Percentiles rank a stretch among this genome's conserved stretches.
phyloP scores from a whole-genome alignment of 495 filamentous ascomycete species.

The Letharia lupina region DNA sequence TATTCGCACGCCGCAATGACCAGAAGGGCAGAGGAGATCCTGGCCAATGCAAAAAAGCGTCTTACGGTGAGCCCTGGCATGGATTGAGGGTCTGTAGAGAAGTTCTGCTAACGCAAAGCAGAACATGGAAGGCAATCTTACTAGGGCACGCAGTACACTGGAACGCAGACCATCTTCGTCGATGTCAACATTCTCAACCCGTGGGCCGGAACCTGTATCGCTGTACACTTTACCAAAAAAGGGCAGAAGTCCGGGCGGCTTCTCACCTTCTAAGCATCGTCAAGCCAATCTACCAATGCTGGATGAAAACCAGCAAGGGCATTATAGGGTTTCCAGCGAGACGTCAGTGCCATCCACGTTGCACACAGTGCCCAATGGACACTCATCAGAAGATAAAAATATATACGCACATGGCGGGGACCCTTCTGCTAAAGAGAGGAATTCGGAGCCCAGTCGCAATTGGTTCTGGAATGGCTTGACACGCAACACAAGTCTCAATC shows the following conservation, averaged over 20 bases:
- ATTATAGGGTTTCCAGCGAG: slow-evolving; percentile 50
- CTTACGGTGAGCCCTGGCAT: slow-evolving; percentile 57
- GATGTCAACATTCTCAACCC: slow-evolving; percentile 24
- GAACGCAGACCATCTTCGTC: slow-evolving; percentile 51
- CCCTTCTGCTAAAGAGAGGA: slow-evolving; percentile 14
- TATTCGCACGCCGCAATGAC: slow-evolving; percentile 68
- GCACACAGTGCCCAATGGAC: slow-evolving; percentile 27
- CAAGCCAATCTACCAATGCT: slow-evolving; percentile 26
- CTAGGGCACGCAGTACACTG: slow-evolving; percentile 66
- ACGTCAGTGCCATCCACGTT: slow-evolving; percentile 42
- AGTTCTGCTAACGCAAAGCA: slow-evolving; percentile 33
- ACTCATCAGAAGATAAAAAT: slow-evolving; percentile 18
- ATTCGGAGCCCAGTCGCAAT: slow-evolving; percentile 22
- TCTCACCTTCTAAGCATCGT: slow-evolving; percentile 32
- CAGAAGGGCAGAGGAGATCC: slow-evolving; percentile 74
- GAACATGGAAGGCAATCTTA: slow-evolving; percentile 89
- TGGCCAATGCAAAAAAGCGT: slow-evolving; percentile 83
- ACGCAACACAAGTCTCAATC: slow-evolving; percentile 20
- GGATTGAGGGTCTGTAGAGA: background rate
- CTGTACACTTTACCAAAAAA: slow-evolving; percentile 19
- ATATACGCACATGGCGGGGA: slow-evolving; percentile 35
- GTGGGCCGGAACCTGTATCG: slow-evolving; percentile 18
- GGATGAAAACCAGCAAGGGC: slow-evolving; percentile 36
- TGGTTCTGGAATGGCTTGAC: slow-evolving; percentile 28
- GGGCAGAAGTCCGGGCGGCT: slow-evolving; percentile 12